Percentiles rank a stretch among this genome's conserved stretches.
phyloP scores from a whole-genome alignment of 2,329 filamentous ascomycete species.

The Fusarium verticillioides region DNA sequence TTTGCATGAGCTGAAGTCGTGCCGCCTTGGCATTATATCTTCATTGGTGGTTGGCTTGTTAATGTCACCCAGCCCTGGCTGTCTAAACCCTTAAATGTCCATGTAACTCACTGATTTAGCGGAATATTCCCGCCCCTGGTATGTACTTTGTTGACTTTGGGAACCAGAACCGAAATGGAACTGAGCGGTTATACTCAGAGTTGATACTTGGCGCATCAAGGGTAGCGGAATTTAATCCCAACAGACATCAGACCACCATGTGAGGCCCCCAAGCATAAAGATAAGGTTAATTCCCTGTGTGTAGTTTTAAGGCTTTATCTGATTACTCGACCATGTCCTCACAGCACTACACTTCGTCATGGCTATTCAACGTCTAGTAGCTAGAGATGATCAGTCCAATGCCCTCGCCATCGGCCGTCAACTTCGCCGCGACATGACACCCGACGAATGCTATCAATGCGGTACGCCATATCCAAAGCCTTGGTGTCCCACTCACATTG shows the following conservation, averaged over 20 bases:
- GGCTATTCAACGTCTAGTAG: not conserved
- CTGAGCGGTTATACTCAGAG: not conserved
- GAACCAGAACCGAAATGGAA: too few relatives aligned
- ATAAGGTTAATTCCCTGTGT: not conserved
- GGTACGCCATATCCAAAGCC: not conserved
- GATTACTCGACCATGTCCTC: rapidly evolving
- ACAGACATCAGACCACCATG: not conserved
- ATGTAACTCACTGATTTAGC: not conserved
- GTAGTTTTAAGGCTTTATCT: rapidly evolving
- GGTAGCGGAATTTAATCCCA: not conserved
- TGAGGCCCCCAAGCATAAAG: not conserved
- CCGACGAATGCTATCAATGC: not conserved
- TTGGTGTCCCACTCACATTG: rapidly evolving
- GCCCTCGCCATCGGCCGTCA: rapidly evolving
- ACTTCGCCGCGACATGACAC: not conserved
- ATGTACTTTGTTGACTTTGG: too few relatives aligned
- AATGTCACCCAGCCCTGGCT: not conserved
- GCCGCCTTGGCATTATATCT: not conserved
- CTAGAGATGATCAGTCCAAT: not conserved
- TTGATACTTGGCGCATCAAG: not conserved
- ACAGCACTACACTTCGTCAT: not conserved
- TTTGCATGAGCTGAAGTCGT: not conserved
- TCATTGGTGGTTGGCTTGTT: not conserved
- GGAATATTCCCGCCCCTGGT: rapidly evolving
- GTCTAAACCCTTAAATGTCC: not conserved